Base-by-base conservation (phyloP, 306 rosid genomes). In the Mimosa bimucronata region DNA sequence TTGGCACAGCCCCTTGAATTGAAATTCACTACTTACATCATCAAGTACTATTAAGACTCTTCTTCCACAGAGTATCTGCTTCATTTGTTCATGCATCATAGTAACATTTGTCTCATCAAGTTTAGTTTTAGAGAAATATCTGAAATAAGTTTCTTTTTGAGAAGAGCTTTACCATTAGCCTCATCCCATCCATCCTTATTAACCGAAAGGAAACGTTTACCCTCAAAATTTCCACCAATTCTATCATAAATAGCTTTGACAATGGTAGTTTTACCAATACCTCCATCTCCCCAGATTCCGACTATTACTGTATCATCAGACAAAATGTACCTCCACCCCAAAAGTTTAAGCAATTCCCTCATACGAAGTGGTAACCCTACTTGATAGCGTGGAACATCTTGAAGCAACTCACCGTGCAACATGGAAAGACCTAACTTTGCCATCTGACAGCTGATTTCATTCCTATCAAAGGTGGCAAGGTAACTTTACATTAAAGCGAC, bases 1-100 rank as follows among this genome's bases (percentile, higher is more conserved):
- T 8, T 0, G 0, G 12, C 12, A 53, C 26, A 53, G 1, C 2
- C 7, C 4, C 26, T 6, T 0, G 0, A 8, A 11, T 1, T 53
- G 61, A n/a, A n/a, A 53, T 53, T n/a, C 26, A 53, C 61, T 8
- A 53, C 18, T 8, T 7, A 53, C 26, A n/a, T 53, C 1, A 53
- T 53, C 61, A n/a, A 53, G 5, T 8, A 53, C 61, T 1, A 53
- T 25, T 53, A 53, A 8, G 26, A 53, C 61, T 53, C 26, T 53
- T 53, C 26, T 53, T n/a, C 26, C 28, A 53, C 0, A n/a, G 4
- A 50, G 23, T 50, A 53, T 3, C 18, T n/a, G 13, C 12, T 53
- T 8, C 13, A 53, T 53, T 53, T 53, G 25, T n/a, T 8, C 26
- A 53, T n/a, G 28, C 26, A 53, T n/a, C 61, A n/a, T 10, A 18